Evolutionary conservation across 768 basidiomycete species (phyloP), one percentile per base, ranked within the genome.

Genomic region (Auricularia cornea): DNA sequence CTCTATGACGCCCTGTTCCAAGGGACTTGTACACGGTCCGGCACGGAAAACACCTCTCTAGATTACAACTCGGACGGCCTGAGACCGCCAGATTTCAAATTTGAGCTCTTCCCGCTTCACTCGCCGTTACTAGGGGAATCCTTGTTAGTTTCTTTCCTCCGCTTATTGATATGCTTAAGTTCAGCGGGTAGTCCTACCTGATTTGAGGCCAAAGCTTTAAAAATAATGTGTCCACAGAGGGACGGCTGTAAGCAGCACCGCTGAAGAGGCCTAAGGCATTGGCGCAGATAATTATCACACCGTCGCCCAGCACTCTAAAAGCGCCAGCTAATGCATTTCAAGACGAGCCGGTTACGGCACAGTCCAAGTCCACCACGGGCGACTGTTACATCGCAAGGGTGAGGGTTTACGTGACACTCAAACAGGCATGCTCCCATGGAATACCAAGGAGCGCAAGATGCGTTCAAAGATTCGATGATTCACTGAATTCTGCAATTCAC

Each of bases 121-220:
- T 88, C 83, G 84, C 86, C 84, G 87, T 85, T 88, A 88, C 87
- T 87, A 85, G 81, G 85, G 87, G 84, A 88, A 88, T 87, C 87
- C 86, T 86, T 83, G 87, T 88, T 88, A 87, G 85, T 89, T 89
- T 87, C 87, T 89, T 89, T 88, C 87, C 87, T 88, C 86, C 83
- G 83, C 87, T 89, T 87, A 87, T 86, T 88, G 84, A 88, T 88
- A 87, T 87, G 86, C 87, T 88, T 87, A 88, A 88, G 84, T 88
- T 87, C 84, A 86, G 86, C 81, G 83, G 86, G 87, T 88, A 87
- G 80, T 85, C 86, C 84, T 84, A 81, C 84, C 84, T 84, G 85
- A 87, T 86, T 83, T 85, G 86, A 88, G 86, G 84, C 84, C 85
- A 83, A 76, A 77, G 70, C 51, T 33, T 48, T 62, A n/a, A 68